Percentiles rank a stretch among this genome's conserved stretches.
phyloP scores from a whole-genome alignment of 2,329 filamentous ascomycete genomes.

The Geosmithia morbida region DNA sequence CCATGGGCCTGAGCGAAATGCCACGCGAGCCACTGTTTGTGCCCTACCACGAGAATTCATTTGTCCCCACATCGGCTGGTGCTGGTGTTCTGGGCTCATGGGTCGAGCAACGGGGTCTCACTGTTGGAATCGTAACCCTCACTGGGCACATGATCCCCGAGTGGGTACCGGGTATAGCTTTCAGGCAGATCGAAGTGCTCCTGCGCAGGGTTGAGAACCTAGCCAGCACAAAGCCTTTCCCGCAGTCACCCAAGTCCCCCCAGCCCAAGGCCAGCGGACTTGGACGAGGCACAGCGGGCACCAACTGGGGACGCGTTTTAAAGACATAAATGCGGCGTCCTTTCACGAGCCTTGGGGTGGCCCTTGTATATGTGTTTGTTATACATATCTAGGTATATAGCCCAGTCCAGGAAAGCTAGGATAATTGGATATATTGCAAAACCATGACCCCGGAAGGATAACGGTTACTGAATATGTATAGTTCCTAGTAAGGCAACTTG shows the following conservation, averaged over 20 bases:
- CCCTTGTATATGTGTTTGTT: too few relatives aligned
- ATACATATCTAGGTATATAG: too few relatives aligned
- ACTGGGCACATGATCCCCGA: not conserved
- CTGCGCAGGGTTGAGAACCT: not conserved
- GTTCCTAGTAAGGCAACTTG: too few relatives aligned
- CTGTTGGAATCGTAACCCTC: slow-evolving; percentile 23
- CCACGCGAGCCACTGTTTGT: slow-evolving; percentile 54
- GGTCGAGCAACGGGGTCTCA: slow-evolving; percentile 61
- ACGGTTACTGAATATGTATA: too few relatives aligned
- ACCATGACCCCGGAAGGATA: too few relatives aligned
- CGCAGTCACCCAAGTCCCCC: not conserved
- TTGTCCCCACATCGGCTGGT: slow-evolving; percentile 27
- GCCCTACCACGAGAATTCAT: slow-evolving; percentile 19
- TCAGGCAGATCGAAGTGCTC: not conserved
- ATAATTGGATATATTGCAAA: too few relatives aligned
- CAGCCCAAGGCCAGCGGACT: not conserved
- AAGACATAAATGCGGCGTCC: not conserved
- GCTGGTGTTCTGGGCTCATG: slow-evolving; percentile 52
- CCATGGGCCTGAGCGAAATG: slow-evolving; percentile 48
- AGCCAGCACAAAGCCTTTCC: not conserved
- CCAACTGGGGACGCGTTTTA: not conserved
- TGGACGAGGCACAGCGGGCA: not conserved
- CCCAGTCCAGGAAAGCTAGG: too few relatives aligned
- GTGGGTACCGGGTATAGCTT: not conserved
- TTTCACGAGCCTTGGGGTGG: too few relatives aligned